These are phyloP conservation scores for Aaosphaeria pasadenensis DNA, from an alignment of 2,329 filamentous ascomycete genomes.

Conservation along the genomic window DNA sequence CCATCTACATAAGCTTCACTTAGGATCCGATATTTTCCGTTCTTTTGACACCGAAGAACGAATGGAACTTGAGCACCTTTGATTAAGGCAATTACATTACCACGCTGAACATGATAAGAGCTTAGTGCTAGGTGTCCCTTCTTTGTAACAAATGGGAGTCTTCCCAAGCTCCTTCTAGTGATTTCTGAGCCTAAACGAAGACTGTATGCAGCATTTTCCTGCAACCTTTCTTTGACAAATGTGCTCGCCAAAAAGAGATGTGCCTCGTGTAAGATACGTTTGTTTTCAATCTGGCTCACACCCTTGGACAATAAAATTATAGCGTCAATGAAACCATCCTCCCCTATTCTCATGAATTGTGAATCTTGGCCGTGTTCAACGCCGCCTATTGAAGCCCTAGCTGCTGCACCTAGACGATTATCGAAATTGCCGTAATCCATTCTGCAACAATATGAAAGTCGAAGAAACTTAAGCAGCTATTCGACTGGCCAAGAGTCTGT, in stretches of 20 bases:
- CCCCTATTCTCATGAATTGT: neutral
- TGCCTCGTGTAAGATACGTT: too few relatives aligned
- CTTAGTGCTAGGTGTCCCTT: conserved; percentile 10
- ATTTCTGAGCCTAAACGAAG: conserved; percentile 3
- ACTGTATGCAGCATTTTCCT: too few relatives aligned
- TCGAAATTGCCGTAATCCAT: conserved; percentile 2
- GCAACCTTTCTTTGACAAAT: too few relatives aligned
- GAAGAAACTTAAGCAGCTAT: neutral
- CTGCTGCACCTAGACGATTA: conserved; percentile 3
- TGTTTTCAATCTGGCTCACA: too few relatives aligned
- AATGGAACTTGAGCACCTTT: conserved; percentile 12
- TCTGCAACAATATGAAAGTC: neutral
- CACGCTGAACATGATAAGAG: conserved; percentile 4
- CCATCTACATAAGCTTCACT: conserved; percentile 17
- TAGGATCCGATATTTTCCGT: conserved; percentile 5
- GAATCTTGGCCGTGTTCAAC: neutral
- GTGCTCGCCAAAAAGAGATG: too few relatives aligned
- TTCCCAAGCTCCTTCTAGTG: conserved; percentile 4
- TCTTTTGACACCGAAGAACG: conserved; percentile 6
- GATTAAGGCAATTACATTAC: conserved; percentile 11
- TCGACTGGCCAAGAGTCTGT: neutral
- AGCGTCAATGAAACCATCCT: neutral
- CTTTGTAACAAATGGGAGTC: conserved; percentile 9
- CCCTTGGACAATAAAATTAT: neutral
- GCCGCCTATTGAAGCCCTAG: neutral